Conservation (phyloP, 495 filamentous ascomycete genomes). For the Xylaria castorea region DNA sequence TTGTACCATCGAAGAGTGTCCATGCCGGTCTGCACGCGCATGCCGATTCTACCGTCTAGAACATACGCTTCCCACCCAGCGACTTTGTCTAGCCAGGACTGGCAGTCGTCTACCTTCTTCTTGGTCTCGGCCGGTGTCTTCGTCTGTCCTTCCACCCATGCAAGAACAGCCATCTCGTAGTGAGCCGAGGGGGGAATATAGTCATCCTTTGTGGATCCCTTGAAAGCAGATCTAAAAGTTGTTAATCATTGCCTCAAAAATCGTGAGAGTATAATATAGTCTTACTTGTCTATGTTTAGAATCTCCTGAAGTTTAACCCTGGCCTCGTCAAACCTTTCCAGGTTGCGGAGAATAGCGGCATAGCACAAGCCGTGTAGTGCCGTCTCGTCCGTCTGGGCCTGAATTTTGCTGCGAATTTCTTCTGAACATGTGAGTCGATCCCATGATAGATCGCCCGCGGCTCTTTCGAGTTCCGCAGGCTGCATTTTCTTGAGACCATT, state of each 20-base stretch:
- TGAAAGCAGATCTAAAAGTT: constrained; percentile 64
- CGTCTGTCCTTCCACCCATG: constrained; percentile 68
- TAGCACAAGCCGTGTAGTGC: constrained; percentile 71
- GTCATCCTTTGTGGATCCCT: constrained; percentile 76
- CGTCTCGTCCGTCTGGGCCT: constrained; percentile 78
- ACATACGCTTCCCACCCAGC: constrained; percentile 85
- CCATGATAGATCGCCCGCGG: constrained; percentile 71
- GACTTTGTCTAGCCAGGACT: constrained; percentile 76
- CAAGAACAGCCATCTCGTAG: constrained; percentile 86
- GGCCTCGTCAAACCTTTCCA: constrained; percentile 67
- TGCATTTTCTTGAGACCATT: constrained; percentile 81
- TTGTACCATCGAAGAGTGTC: constrained; percentile 78
- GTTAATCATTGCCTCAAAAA: neutral
- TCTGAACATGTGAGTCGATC: constrained; percentile 58
- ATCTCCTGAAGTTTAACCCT: constrained; percentile 68
- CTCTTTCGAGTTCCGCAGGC: constrained; percentile 65
- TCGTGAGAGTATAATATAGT: neutral
- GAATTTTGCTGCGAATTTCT: constrained; percentile 63
- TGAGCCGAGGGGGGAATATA: constrained; percentile 81
- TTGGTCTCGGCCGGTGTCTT: constrained; percentile 29
- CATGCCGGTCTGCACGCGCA: constrained; percentile 81
- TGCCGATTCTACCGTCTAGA: constrained; percentile 82
- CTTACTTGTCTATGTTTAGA: constrained; percentile 64
- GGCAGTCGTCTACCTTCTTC: constrained; percentile 65
- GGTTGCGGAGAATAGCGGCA: constrained; percentile 69